Evolutionary conservation across 1,284 basidiomycete species (phyloP).

Genomic region (Fomitopsis schrenkii): DNA sequence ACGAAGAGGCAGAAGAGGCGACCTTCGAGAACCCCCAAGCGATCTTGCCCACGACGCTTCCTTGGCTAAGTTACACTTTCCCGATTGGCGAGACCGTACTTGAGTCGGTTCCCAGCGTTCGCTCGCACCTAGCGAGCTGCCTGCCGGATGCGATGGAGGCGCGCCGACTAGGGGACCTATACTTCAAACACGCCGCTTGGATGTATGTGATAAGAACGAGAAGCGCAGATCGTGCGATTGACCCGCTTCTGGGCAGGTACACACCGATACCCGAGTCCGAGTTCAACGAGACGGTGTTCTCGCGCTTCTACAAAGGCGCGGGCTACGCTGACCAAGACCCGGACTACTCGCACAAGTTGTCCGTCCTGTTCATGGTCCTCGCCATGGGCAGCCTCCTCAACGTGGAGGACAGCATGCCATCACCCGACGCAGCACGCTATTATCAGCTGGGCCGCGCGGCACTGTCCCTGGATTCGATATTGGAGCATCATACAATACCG

Average conservation of each 20-base stretch:
- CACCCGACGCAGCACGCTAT: constrained; percentile 47
- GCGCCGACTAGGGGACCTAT: constrained; percentile 41
- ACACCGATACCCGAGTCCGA: constrained; percentile 54
- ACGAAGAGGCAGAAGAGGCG: constrained; percentile 52
- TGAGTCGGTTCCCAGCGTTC: constrained; percentile 39
- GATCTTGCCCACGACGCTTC: constrained; percentile 44
- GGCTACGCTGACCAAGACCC: constrained; percentile 35
- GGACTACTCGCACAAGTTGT: constrained; percentile 40
- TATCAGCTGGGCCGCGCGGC: constrained; percentile 60
- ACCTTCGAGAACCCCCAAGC: constrained; percentile 41
- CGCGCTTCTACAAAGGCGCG: constrained; percentile 46
- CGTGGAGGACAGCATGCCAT: constrained; percentile 44
- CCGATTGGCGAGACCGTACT: constrained; percentile 46
- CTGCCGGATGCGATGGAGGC: constrained; percentile 44
- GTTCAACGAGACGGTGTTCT: constrained; percentile 47
- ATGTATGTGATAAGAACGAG: constrained; percentile 42
- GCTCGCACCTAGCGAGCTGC: constrained; percentile 37
- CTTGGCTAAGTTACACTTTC: constrained; percentile 58
- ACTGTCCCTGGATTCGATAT: constrained; percentile 53
- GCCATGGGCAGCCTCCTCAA: constrained; percentile 34
- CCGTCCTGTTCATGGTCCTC: constrained; percentile 32
- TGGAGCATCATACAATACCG: constrained; percentile 58
- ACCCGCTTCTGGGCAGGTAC: constrained; percentile 40
- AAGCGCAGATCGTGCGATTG: constrained; percentile 6
- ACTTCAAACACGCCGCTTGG: constrained; percentile 65